Conservation (phyloP, 768 basidiomycete genomes). For the Mycena rosella region DNA sequence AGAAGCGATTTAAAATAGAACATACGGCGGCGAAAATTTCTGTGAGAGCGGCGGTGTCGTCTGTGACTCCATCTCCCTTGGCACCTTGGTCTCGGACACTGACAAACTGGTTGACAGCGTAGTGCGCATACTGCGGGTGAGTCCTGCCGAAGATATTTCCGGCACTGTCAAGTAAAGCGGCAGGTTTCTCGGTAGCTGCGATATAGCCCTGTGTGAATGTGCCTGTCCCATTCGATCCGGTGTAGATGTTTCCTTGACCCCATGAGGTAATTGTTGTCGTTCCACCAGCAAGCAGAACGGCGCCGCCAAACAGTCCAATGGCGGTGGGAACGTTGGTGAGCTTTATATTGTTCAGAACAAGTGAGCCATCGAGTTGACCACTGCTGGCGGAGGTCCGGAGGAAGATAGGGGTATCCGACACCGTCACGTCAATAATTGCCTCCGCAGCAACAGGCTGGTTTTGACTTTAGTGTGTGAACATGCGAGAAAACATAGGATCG, state of each 20-base stretch:
- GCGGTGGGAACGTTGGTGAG: slow-evolving; percentile 72
- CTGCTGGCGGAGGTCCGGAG: slow-evolving; percentile 65
- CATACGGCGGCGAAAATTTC: slow-evolving; percentile 68
- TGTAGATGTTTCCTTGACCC: slow-evolving; percentile 83
- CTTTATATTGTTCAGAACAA: slow-evolving; percentile 73
- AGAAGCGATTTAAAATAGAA: neutral
- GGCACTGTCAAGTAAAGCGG: slow-evolving; percentile 64
- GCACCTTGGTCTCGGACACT: slow-evolving; percentile 81
- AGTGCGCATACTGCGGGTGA: slow-evolving; percentile 72
- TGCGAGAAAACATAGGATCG: neutral
- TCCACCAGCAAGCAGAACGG: slow-evolving; percentile 68
- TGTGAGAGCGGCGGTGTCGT: slow-evolving; percentile 80
- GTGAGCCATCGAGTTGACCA: slow-evolving; percentile 65
- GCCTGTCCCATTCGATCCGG: slow-evolving; percentile 58
- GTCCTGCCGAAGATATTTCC: slow-evolving; percentile 78
- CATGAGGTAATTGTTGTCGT: slow-evolving; percentile 73
- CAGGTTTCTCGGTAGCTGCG: slow-evolving; percentile 63
- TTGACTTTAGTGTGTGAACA: neutral
- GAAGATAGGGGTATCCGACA: slow-evolving; percentile 73
- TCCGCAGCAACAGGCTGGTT: slow-evolving; percentile 66
- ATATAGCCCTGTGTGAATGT: slow-evolving; percentile 67
- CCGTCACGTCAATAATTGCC: slow-evolving; percentile 74
- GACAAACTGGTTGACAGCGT: slow-evolving; percentile 74
- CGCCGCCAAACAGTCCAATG: slow-evolving; percentile 67
- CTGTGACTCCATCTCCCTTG: slow-evolving; percentile 78